Base-by-base conservation (phyloP, 2,329 filamentous ascomycete genomes). In the Metarhizium guizhouense region DNA sequence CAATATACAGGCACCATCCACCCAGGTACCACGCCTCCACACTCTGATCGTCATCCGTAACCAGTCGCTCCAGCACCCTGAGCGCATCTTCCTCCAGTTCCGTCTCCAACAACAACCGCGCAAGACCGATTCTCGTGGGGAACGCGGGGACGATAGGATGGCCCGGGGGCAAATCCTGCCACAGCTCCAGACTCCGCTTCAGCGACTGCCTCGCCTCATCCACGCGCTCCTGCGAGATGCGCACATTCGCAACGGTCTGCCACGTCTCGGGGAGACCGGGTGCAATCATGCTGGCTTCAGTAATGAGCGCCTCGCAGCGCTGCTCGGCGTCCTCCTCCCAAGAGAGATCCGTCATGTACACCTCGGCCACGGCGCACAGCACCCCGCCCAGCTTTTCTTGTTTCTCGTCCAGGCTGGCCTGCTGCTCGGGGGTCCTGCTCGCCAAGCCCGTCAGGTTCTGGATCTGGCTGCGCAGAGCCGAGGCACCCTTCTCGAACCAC, bases 341-440 rank as follows among this genome's bases (percentile, higher is more conserved):
- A 65, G 88, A 94, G 64, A 97, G 75, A 74, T 99, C 94, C 11
- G 94, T 99, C 94, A 99, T 99, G 77, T 96, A 99, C 52, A 99
- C 90, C 74, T 99, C 94, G 6, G 90, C 86, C 58, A 97, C 90
- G 32, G 89, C 90, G 72, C 95, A 99, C 40, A 99, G 80, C n/a
- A 92, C 90, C 63, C 90, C 90, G 2, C 91, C 90, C 40, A 97
- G 78, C 72, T 94, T 94, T 61, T 79, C 78, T 69, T 87, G 87
- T 76, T 90, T 89, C 70, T 82, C 88, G 32, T 85, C 80, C 45
- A 84, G 64, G 29, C 74, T 61, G 20, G 64, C 65, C 65, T 76
- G 69, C 63, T 74, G 66, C 61, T 74, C 69, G 36, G 65, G 57
- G 14, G 67, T 74, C 56, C 72, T 74, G 56, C 61, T 67, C 18